Conservation (phyloP, 2,329 filamentous ascomycete genomes). For the Xylaria sp. region DNA sequence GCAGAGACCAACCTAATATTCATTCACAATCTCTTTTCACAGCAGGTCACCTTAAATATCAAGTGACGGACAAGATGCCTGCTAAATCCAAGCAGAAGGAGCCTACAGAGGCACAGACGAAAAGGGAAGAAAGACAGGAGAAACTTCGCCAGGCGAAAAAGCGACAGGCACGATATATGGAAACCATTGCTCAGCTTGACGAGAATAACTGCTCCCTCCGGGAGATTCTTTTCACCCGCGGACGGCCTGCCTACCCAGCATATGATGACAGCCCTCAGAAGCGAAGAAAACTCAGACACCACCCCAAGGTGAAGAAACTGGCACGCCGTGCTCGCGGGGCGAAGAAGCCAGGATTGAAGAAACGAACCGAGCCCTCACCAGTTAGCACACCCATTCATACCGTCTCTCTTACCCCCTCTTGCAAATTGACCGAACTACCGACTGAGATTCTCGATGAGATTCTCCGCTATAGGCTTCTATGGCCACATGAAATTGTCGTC, state of each 20-base stretch:
- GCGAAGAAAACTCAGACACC: slow-evolving; percentile 15
- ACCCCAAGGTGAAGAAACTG: neutral
- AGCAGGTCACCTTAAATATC: slow-evolving; percentile 1
- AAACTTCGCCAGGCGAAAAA: neutral
- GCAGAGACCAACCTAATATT: neutral
- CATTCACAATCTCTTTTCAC: neutral
- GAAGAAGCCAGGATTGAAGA: slow-evolving; percentile 31
- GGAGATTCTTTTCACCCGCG: slow-evolving; percentile 15
- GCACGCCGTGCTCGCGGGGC: slow-evolving; percentile 27
- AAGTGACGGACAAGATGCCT: neutral
- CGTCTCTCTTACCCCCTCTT: slow-evolving; percentile 15
- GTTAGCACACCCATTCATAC: neutral
- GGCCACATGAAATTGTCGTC: slow-evolving; percentile 48
- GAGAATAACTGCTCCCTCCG: slow-evolving; percentile 23
- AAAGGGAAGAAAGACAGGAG: neutral
- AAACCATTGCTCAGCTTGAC: slow-evolving; percentile 29
- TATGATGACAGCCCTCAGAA: slow-evolving; percentile 38
- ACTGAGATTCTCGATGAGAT: slow-evolving; percentile 52
- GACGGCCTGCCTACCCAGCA: slow-evolving; percentile 32
- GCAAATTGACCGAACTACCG: slow-evolving; percentile 40
- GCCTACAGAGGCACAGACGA: slow-evolving; percentile 20
- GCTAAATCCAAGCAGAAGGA: slow-evolving; percentile 1
- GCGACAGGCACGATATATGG: slow-evolving; percentile 28
- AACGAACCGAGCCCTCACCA: slow-evolving; percentile 21
- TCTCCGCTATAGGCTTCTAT: slow-evolving; percentile 49